Conservation (phyloP, 495 filamentous ascomycete genomes). For the Chaetomium cochliodes region DNA sequence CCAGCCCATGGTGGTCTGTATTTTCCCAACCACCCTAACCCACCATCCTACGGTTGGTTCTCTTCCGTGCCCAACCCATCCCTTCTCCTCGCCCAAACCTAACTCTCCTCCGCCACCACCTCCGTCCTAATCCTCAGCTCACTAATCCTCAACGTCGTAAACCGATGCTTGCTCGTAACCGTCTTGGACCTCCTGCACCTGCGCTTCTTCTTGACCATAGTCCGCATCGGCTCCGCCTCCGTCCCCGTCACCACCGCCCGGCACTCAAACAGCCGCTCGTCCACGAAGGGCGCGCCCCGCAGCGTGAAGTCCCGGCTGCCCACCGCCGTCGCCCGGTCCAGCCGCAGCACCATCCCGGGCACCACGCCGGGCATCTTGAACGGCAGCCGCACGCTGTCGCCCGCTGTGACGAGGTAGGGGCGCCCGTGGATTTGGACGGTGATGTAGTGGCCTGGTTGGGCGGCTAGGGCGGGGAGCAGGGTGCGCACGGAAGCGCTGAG, state of each 20-base stretch:
- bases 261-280: slow-evolving; percentile 80
- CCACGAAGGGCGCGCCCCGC: slow-evolving; percentile 71
- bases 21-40: neutral
- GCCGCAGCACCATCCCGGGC: slow-evolving; percentile 78
- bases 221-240: slow-evolving; percentile 81
- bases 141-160: slow-evolving; percentile 79
- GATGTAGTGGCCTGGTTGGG: slow-evolving; percentile 82
- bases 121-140: slow-evolving; percentile 62
- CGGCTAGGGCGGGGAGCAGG: slow-evolving; percentile 72
- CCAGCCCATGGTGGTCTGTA: neutral
- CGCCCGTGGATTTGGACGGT: slow-evolving; percentile 80
- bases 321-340: slow-evolving; percentile 75
- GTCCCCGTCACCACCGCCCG: slow-evolving; percentile 80
- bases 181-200: slow-evolving; percentile 71
- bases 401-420: slow-evolving; percentile 85
- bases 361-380: slow-evolving; percentile 84
- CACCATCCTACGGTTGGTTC: neutral
- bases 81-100: neutral
- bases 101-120: slow-evolving; percentile 16
- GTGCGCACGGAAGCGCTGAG: slow-evolving; percentile 59
- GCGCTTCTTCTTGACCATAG: slow-evolving; percentile 91
- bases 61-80: neutral
- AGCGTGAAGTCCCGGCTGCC: slow-evolving; percentile 90
- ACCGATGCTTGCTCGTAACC: slow-evolving; percentile 80
- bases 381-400: slow-evolving; percentile 87